phyloP scores from a whole-genome alignment of 1,139 yeast species.

The Suhomyces maxii region DNA sequence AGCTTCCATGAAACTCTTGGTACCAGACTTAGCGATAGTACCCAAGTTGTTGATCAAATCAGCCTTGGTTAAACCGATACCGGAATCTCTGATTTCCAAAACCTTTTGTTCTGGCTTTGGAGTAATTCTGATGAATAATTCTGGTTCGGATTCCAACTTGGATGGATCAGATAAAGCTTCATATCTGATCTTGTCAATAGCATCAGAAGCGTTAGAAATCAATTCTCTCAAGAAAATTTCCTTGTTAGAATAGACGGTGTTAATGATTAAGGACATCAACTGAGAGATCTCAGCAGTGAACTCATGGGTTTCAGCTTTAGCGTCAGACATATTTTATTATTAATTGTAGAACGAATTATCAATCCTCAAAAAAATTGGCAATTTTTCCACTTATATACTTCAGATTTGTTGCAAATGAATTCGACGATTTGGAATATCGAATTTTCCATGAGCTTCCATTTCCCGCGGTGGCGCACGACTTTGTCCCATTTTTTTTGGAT shows the following conservation, averaged over 20 bases:
- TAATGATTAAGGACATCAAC: conserved; percentile 99
- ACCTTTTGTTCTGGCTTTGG: conserved; percentile 94
- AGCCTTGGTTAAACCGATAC: conserved; percentile 99
- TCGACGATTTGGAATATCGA: conserved; percentile 18
- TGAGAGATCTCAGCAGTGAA: conserved; percentile 99
- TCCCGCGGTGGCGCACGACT: conserved; percentile 10
- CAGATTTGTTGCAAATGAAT: conserved; percentile 9
- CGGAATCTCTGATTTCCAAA: conserved; percentile 97
- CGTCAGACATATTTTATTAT: conserved; percentile 49
- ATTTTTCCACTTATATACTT: conserved; percentile 6
- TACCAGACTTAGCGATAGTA: conserved; percentile 99
- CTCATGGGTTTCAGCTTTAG: conserved; percentile 80
- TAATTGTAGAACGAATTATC: conserved; percentile 6
- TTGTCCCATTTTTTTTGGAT: not conserved
- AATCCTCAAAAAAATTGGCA: conserved; percentile 5
- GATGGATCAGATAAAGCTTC: conserved; percentile 92
- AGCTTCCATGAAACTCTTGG: conserved; percentile 99
- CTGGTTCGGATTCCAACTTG: conserved; percentile 92
- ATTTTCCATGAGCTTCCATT: conserved; percentile 40
- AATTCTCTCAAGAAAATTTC: conserved; percentile 99
- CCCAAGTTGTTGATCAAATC: conserved; percentile 99
- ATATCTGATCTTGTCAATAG: conserved; percentile 95
- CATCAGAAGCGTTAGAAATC: conserved; percentile 97
- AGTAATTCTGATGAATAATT: conserved; percentile 93
- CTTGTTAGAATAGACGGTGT: conserved; percentile 99